Conservation (phyloP, 371 early-diverging fungal species). For the Saksenaea vasiformis region DNA sequence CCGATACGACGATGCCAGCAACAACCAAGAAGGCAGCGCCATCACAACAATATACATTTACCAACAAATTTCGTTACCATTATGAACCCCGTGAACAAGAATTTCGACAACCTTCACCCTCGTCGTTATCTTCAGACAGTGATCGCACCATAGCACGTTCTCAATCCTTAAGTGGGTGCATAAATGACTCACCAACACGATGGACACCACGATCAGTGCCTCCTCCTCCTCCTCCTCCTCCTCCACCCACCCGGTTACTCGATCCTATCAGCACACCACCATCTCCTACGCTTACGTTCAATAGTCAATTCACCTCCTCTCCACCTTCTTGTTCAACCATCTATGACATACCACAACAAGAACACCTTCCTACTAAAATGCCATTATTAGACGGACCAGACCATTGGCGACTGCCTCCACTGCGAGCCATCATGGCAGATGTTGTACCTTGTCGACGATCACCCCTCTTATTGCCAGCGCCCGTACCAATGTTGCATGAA, state of each 20-base stretch:
- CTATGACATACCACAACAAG: background rate
- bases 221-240: background rate
- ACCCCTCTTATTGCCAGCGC: background rate
- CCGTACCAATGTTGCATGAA: background rate
- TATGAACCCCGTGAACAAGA: slow-evolving; percentile 4
- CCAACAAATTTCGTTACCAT: background rate
- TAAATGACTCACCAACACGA: slow-evolving; percentile 3
- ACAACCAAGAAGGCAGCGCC: background rate
- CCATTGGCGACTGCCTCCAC: slow-evolving; percentile 11
- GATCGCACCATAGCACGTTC: slow-evolving; percentile 6
- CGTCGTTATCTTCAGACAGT: slow-evolving; percentile 10
- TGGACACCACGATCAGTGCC: background rate
- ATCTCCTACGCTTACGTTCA: background rate
- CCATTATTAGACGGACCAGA: slow-evolving; percentile 3
- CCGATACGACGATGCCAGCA: background rate
- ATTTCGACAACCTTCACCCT: slow-evolving; percentile 9
- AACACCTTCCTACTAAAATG: background rate
- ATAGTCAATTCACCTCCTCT: slow-evolving; percentile 9
- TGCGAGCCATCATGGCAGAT: slow-evolving; percentile 18
- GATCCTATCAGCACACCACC: background rate
- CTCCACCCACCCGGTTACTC: background rate
- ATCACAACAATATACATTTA: background rate
- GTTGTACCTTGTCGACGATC: background rate
- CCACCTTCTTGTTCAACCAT: slow-evolving; percentile 7
- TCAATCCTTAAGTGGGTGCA: background rate